A percentile compares a stretch with the other conserved stretches of the same genome.
Evolutionary conservation across 2,329 filamentous ascomycete genomes (phyloP).

Genomic region (Chalaropsis thielavioides): DNA sequence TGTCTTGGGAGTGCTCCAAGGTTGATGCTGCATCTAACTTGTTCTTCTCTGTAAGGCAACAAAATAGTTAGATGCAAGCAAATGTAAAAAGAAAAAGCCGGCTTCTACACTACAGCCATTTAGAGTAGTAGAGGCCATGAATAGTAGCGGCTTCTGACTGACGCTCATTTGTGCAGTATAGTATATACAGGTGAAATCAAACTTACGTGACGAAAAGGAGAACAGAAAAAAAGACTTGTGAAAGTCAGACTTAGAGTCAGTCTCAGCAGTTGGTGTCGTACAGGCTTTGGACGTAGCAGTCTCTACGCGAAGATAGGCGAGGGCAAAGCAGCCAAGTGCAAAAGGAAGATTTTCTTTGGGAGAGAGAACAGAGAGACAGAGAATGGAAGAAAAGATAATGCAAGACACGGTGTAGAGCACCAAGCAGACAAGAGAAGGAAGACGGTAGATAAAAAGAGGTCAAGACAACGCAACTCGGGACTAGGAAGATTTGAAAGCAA

Average conservation of each 20-base stretch:
- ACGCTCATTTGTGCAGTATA: not conserved
- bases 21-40: not conserved
- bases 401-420: not conserved
- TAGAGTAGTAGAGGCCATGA: not conserved
- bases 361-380: no score
- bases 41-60: not conserved
- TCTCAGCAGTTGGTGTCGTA: slow-evolving; percentile 3
- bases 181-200: not conserved
- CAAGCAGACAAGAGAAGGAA: not conserved
- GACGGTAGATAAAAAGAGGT: slow-evolving; percentile 1
- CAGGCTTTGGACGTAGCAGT: slow-evolving; percentile 12
- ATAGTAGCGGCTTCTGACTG: not conserved
- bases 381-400: not conserved
- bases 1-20: not conserved
- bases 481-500: not conserved
- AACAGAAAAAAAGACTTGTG: not conserved
- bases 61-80: not conserved
- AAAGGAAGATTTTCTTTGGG: not conserved
- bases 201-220: not conserved
- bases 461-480: not conserved
- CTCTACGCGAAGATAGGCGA: slow-evolving; percentile 16
- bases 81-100: no score
- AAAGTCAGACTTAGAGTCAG: not conserved
- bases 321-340: not conserved
- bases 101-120: not conserved